These are phyloP conservation scores for Neofusicoccum kwambonambiense DNA, from an alignment of 2,329 filamentous ascomycete species.

Conservation along the genomic window DNA sequence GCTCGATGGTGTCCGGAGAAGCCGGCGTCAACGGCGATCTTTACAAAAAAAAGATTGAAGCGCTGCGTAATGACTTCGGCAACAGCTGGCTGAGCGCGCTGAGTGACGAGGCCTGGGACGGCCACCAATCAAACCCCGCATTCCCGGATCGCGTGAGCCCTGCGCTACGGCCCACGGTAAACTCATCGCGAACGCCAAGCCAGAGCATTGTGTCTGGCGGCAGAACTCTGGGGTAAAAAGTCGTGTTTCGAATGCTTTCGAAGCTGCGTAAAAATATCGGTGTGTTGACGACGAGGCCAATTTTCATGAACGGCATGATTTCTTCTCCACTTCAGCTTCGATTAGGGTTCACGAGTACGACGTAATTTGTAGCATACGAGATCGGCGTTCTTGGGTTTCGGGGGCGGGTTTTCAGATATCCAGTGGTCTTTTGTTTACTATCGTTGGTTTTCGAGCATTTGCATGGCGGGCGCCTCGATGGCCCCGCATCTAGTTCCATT, in stretches of 20 bases:
- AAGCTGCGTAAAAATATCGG: neutral
- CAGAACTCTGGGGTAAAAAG: slow-evolving; percentile 36
- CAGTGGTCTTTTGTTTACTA: slow-evolving; percentile 10
- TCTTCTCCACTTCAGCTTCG: slow-evolving; percentile 14
- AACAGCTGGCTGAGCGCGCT: slow-evolving; percentile 84
- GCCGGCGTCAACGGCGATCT: slow-evolving; percentile 71
- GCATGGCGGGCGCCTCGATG: slow-evolving; percentile 14
- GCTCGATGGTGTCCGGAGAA: slow-evolving; percentile 36
- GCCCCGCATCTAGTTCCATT: neutral
- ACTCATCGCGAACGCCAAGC: slow-evolving; percentile 32
- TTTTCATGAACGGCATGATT: slow-evolving; percentile 18
- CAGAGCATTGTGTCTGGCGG: slow-evolving; percentile 41
- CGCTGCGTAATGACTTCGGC: slow-evolving; percentile 79
- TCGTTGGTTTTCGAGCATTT: slow-evolving; percentile 16
- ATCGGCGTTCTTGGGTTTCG: slow-evolving; percentile 13
- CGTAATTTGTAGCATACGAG: slow-evolving; percentile 18
- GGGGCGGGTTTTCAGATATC: slow-evolving; percentile 17
- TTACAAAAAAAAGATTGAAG: slow-evolving; percentile 86
- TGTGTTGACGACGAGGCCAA: neutral
- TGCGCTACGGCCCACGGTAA: slow-evolving; percentile 30
- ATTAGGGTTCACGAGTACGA: slow-evolving; percentile 11
- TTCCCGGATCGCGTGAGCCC: slow-evolving; percentile 23
- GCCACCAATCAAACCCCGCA: slow-evolving; percentile 20
- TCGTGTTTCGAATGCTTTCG: slow-evolving; percentile 12
- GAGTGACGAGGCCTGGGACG: slow-evolving; percentile 68